These are phyloP conservation scores for Choiromyces venosus DNA, from an alignment of 495 filamentous ascomycete species.

Conservation along the genomic window DNA sequence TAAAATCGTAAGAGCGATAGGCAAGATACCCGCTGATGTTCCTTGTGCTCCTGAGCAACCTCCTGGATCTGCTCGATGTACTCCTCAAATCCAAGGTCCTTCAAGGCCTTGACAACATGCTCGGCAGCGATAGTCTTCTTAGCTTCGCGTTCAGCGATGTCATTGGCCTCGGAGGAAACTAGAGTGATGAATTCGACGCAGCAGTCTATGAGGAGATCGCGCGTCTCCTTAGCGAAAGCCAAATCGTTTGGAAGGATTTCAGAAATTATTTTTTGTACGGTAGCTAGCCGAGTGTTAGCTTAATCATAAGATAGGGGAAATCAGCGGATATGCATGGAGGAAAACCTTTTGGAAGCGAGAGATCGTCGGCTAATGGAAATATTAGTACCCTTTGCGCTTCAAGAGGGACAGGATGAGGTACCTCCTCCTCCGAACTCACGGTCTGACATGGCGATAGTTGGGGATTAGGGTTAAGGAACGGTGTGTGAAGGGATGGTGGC, in stretches of 20 bases:
- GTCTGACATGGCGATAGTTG: slow-evolving; percentile 66
- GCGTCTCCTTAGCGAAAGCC: slow-evolving; percentile 85
- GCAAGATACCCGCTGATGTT: slow-evolving; percentile 72
- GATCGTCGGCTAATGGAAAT: slow-evolving; percentile 64
- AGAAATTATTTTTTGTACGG: slow-evolving; percentile 93
- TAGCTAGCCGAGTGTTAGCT: slow-evolving; percentile 53
- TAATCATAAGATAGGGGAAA: background rate
- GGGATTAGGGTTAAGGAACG: slow-evolving; percentile 15
- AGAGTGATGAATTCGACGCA: slow-evolving; percentile 99
- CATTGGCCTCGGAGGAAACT: slow-evolving; percentile 93
- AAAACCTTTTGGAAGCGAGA: slow-evolving; percentile 86
- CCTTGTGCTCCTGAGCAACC: slow-evolving; percentile 85
- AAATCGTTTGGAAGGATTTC: slow-evolving; percentile 78
- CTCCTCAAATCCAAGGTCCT: slow-evolving; percentile 82
- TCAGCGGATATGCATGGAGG: background rate
- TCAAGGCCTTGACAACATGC: slow-evolving; percentile 87
- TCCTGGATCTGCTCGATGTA: slow-evolving; percentile 81
- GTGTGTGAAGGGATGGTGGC: slow-evolving; percentile 3
- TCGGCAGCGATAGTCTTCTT: slow-evolving; percentile 99
- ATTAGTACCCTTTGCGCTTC: slow-evolving; percentile 8
- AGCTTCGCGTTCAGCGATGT: slow-evolving; percentile 94
- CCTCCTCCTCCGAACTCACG: slow-evolving; percentile 66
- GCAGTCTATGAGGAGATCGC: slow-evolving; percentile 94
- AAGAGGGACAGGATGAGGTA: slow-evolving; percentile 7
- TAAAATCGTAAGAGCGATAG: slow-evolving; percentile 16